These are phyloP conservation scores for Melampsora americana DNA, from an alignment of 1,284 basidiomycete genomes.

Conservation along the genomic window DNA sequence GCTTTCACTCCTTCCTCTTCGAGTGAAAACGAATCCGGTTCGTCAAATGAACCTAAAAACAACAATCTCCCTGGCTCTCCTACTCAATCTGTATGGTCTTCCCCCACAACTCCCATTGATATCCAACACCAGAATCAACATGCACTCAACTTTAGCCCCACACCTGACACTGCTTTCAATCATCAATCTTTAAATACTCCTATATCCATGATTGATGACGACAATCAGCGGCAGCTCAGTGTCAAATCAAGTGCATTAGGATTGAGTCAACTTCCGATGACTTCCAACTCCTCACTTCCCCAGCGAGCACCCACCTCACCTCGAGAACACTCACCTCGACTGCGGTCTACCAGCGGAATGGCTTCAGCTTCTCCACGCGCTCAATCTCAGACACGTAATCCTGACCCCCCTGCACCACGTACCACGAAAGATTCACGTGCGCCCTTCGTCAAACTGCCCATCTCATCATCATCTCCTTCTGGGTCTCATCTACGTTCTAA, in stretches of 20 bases:
- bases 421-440: background rate
- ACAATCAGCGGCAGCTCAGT: background rate
- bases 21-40: constrained; percentile 8
- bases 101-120: background rate
- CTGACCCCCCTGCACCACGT: background rate
- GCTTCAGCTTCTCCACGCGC: background rate
- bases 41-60: constrained; percentile 1
- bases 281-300: background rate
- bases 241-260: background rate
- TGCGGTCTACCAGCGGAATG: background rate
- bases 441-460: background rate
- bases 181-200: background rate
- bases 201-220: background rate
- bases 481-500: background rate
- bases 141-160: background rate
- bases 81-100: background rate
- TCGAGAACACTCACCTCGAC: background rate
- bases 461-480: background rate
- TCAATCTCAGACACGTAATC: background rate
- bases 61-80: background rate
- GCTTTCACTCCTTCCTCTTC: constrained; percentile 6
- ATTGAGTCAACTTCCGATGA: background rate
- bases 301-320: background rate
- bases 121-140: background rate
- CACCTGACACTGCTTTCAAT: background rate